A percentile compares a stretch with the other conserved stretches of the same genome.
Evolutionary conservation across 176 grass and related monocot species (phyloP).

Genomic region (Lolium rigidum): DNA sequence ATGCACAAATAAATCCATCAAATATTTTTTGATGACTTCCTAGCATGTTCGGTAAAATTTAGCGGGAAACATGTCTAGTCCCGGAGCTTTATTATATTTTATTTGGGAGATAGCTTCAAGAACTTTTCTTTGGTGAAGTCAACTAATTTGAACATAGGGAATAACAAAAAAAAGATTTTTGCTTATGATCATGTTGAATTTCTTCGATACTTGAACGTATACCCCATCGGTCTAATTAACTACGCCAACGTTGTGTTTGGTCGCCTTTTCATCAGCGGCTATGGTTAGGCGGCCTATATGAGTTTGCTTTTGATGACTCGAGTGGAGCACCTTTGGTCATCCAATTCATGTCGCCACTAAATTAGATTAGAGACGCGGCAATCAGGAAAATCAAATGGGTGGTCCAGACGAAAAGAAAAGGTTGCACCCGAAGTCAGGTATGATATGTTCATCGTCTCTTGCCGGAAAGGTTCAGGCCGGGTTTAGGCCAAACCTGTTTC

Average conservation of each 20-base stretch:
- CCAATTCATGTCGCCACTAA: constrained; percentile 24
- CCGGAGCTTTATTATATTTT: no score
- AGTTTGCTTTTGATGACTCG: constrained; percentile 28
- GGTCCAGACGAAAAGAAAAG: background rate
- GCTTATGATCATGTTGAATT: no score
- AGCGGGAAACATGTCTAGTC: no score
- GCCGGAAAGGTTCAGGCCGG: background rate
- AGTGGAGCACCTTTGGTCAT: constrained; percentile 17
- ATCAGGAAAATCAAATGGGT: constrained; percentile 14
- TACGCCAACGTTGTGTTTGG: background rate
- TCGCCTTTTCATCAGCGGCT: constrained; percentile 43
- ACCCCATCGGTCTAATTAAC: constrained; percentile 16
- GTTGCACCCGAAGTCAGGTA: background rate
- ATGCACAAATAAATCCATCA: no score
- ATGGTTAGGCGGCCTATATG: constrained; percentile 32
- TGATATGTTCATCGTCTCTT: background rate
- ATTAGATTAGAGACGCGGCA: constrained; percentile 33
- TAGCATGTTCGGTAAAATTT: no score
- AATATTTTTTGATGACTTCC: no score
- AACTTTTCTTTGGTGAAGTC: no score
- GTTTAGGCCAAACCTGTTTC: background rate
- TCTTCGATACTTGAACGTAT: background rate
- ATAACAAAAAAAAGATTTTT: no score
- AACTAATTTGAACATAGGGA: no score
- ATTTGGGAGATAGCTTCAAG: no score